Base-by-base conservation (phyloP, 139 green algal species). In the Chlamydomonas sphaeroides region DNA sequence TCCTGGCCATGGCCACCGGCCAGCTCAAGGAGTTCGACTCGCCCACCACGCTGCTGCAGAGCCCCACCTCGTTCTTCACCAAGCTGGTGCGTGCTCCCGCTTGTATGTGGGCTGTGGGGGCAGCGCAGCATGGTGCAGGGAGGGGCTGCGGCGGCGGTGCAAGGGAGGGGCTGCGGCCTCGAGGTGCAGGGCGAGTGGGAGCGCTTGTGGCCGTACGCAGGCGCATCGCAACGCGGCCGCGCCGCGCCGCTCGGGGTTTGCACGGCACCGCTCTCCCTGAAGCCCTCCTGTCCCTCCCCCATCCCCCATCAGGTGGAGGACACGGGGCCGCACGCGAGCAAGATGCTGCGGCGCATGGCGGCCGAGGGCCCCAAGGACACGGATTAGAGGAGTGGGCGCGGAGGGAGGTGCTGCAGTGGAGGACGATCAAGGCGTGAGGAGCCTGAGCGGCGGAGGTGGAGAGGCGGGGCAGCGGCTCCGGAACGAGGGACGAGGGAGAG, bases 1-100 rank as follows among this genome's bases (percentile, higher is more conserved):
- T 93, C 71, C 77, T 93, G 62, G 89, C 86, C 18, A 92, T 93
- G 89, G 81, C 78, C 17, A 17, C 68, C 0, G 80, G 80, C 18
- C 75, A 87, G 80, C 56, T 86, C 32, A 85, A 83, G 74, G 85
- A 86, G 65, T 87, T 79, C 30, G 83, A 79, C 33, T 39, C 74
- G 41, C 83, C 83, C 42, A 80, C 66, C 17, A 65, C n/a, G 20
- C 81, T 91, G 65, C 88, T 91, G 35, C 21, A 79, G 5, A 78
- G 87, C 70, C 74, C 63, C 32, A 18, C 32, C 35, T 74, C 67
- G 59, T 84, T 91, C 65, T 91, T 89, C 80, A 88, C 61, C 68
- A 78, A 69, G 53, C 84, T 91, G 39, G 87, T 91, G n/a, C 1
- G 71, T 56, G 48, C 14, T 18, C 41, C 1, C 41, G 41, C 30